Base-by-base conservation (phyloP, 2,329 filamentous ascomycete genomes). In the Xylaria sp. region DNA sequence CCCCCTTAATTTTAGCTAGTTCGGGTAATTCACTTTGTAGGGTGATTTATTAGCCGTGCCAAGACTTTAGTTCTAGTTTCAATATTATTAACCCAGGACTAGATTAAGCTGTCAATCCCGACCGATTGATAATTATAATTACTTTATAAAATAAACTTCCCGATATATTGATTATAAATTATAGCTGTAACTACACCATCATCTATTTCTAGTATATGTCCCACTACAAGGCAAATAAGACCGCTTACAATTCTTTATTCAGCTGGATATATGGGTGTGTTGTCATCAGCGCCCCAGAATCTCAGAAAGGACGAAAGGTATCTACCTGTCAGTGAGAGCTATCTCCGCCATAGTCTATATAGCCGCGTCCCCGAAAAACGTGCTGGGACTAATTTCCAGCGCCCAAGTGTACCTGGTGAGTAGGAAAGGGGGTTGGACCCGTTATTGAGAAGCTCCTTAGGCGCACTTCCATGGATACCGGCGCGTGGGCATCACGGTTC, bases 21-120 rank as follows among this genome's bases (percentile, higher is more conserved):
- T n/a, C n/a, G n/a, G n/a, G n/a, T n/a, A n/a, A n/a, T n/a, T n/a
- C n/a, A n/a, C n/a, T n/a, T n/a, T n/a, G n/a, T n/a, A n/a, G n/a
- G n/a, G n/a, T n/a, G n/a, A n/a, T n/a, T n/a, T n/a, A n/a, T n/a
- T n/a, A n/a, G n/a, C n/a, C n/a, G n/a, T n/a, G n/a, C n/a, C n/a
- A n/a, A n/a, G n/a, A n/a, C n/a, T n/a, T n/a, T n/a, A n/a, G n/a
- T 56, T 46, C 15, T 25, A 56, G 14, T 56, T 2, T 5, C 15
- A 37, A 56, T n/a, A 56, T 12, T 25, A 56, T 38, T 28, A n/a
- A 55, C 45, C 17, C 23, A 55, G 8, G 12, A 55, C 38, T 45
- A 45, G 3, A 46, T 25, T 6, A n/a, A 35, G 43, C 17, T 12
- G 33, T 55, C 23, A 55, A 55, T 54, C n/a, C n/a, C 23, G 35